phyloP scores from a whole-genome alignment of 768 basidiomycete genomes.

The Mrakia hoshinonis region DNA sequence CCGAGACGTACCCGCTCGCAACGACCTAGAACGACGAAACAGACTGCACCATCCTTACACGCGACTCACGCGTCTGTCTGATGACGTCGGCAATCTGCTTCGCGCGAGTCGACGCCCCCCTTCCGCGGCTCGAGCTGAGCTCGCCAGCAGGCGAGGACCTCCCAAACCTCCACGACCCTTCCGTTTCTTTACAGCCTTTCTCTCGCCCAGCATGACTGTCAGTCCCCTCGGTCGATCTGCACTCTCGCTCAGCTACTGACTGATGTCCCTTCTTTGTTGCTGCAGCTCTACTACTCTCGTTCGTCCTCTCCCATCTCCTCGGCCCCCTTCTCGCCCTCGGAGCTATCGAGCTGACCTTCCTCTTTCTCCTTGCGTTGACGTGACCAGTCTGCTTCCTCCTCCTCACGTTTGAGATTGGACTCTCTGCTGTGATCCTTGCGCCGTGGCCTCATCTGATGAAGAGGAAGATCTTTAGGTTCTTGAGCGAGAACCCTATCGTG shows the following conservation, averaged over 20 bases:
- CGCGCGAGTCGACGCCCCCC: too few relatives aligned
- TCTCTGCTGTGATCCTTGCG: slow-evolving; percentile 23
- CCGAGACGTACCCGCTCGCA: too few relatives aligned
- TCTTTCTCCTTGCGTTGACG: background rate
- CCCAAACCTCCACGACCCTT: slow-evolving; percentile 4
- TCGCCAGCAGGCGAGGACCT: too few relatives aligned
- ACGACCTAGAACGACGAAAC: too few relatives aligned
- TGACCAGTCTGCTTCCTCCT: slow-evolving; percentile 27
- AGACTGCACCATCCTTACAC: too few relatives aligned
- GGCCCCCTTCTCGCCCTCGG: background rate
- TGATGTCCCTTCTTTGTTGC: background rate
- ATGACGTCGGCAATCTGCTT: too few relatives aligned
- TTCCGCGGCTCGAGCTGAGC: too few relatives aligned
- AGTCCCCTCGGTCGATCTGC: background rate
- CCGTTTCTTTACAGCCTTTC: background rate
- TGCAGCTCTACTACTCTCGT: slow-evolving; percentile 28
- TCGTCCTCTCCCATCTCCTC: background rate
- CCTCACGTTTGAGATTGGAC: slow-evolving; percentile 21
- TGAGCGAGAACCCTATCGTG: slow-evolving; percentile 27
- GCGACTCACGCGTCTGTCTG: too few relatives aligned
- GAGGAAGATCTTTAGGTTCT: slow-evolving; percentile 21
- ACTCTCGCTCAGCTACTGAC: background rate
- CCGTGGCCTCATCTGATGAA: slow-evolving; percentile 25
- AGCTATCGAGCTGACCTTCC: too few relatives aligned
- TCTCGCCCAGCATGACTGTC: background rate